Evolutionary conservation across 2,329 filamentous ascomycete genomes (phyloP).

Genomic region (Colletotrichum plurivorum): DNA sequence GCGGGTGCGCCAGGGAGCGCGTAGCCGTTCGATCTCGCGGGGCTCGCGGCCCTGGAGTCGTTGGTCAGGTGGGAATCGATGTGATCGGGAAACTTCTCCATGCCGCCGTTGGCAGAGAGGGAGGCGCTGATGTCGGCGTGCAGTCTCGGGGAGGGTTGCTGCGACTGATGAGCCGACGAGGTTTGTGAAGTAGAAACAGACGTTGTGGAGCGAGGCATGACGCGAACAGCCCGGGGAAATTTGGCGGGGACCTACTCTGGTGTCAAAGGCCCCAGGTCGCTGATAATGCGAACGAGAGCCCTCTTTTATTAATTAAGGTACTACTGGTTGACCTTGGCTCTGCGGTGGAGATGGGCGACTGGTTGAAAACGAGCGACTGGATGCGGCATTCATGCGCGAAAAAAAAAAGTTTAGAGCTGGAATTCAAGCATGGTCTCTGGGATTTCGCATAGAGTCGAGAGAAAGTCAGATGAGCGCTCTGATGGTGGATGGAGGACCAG

Average conservation of each 20-base stretch:
- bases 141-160: constrained; percentile 46
- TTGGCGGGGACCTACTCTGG: constrained; percentile 37
- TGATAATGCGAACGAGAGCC: constrained; percentile 17
- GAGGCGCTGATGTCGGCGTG: constrained; percentile 37
- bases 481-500: constrained; percentile 21
- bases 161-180: constrained; percentile 50
- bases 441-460: constrained; percentile 23
- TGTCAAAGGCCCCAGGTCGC: constrained; percentile 17
- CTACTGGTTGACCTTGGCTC: constrained; percentile 3
- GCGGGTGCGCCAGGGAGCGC: constrained; percentile 43
- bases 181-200: constrained; percentile 49
- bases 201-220: constrained; percentile 58
- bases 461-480: constrained; percentile 38
- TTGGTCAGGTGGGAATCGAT: constrained; percentile 56
- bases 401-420: constrained; percentile 31
- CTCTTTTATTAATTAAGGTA: constrained; percentile 7
- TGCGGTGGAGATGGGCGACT: not conserved
- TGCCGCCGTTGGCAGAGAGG: constrained; percentile 45
- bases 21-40: constrained; percentile 48
- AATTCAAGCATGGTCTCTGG: constrained; percentile 33
- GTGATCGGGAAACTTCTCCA: constrained; percentile 72
- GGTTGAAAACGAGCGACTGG: constrained; percentile 33
- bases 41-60: constrained; percentile 40
- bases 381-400: constrained; percentile 37
- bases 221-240: constrained; percentile 26